These are phyloP conservation scores for Paraconiothyrium brasiliense DNA, from an alignment of 2,329 filamentous ascomycete genomes.

Conservation along the genomic window DNA sequence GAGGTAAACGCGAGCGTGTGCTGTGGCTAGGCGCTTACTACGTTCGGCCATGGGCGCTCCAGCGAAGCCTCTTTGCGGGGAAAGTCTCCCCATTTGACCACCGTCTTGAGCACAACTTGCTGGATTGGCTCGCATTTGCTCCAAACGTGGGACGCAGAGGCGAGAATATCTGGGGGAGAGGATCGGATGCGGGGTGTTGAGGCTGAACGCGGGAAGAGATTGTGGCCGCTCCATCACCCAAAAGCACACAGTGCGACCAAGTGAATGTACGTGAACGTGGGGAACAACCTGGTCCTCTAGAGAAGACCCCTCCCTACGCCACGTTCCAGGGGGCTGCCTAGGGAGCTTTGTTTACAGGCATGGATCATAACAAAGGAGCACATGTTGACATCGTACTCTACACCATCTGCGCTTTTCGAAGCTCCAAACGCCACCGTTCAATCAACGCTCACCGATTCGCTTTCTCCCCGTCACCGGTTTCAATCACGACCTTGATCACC, in stretches of 20 bases:
- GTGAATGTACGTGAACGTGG: constrained; percentile 9
- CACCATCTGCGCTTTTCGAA: neutral
- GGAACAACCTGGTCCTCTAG: neutral
- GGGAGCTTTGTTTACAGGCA: neutral
- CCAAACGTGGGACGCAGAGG: constrained; percentile 4
- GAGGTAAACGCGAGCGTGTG: neutral
- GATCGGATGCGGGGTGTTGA: neutral
- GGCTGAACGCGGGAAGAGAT: neutral
- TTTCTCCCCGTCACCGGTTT: constrained; percentile 47
- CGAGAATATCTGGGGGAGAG: constrained; percentile 1
- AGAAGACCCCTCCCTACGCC: constrained; percentile 1
- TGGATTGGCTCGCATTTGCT: neutral
- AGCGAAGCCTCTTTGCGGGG: neutral
- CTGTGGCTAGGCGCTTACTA: constrained; percentile 4
- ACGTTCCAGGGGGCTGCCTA: neutral
- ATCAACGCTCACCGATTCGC: constrained; percentile 25
- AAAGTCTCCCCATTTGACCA: constrained; percentile 14
- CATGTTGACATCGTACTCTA: neutral
- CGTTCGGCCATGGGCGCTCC: neutral
- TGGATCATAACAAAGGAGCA: neutral
- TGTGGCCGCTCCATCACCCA: neutral
- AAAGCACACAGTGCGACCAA: neutral
- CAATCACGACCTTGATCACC: constrained; percentile 75
- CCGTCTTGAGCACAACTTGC: neutral
- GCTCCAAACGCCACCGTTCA: neutral